Evolutionary conservation across 2,329 filamentous ascomycete genomes (phyloP).

Genomic region (Nemania sp.): DNA sequence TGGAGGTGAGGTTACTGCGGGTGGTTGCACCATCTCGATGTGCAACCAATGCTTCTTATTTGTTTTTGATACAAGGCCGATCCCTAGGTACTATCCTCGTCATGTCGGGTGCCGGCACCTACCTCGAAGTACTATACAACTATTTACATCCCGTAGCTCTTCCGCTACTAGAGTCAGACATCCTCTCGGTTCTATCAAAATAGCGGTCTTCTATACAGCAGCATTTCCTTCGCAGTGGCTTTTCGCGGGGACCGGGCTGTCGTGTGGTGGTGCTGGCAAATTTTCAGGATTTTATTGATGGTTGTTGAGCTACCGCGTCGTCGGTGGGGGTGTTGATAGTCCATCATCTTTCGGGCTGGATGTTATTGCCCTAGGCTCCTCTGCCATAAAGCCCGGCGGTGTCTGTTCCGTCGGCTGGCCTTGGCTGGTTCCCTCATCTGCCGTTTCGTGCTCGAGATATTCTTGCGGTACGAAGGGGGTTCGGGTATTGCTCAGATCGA

Average conservation of each 20-base stretch:
- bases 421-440: slow-evolving; percentile 32
- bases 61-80: not conserved
- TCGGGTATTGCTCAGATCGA: slow-evolving; percentile 60
- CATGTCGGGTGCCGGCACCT: not conserved
- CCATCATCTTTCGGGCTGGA: slow-evolving; percentile 16
- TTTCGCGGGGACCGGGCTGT: not conserved
- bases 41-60: not conserved
- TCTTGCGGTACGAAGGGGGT: slow-evolving; percentile 54
- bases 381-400: slow-evolving; percentile 21
- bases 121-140: slow-evolving; percentile 20
- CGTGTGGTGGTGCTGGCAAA: not conserved
- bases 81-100: not conserved
- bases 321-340: slow-evolving; percentile 20
- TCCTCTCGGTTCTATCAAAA: slow-evolving; percentile 7
- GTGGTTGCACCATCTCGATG: slow-evolving; percentile 6
- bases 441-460: slow-evolving; percentile 35
- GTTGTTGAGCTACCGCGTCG: slow-evolving; percentile 28
- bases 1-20: not conserved
- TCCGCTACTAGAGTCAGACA: not conserved
- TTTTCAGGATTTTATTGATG: slow-evolving; percentile 31
- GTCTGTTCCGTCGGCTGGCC: slow-evolving; percentile 17
- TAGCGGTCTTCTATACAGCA: slow-evolving; percentile 1
- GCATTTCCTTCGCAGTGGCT: not conserved
- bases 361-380: slow-evolving; percentile 16
- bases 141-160: slow-evolving; percentile 26